Conservation (phyloP, 2,329 filamentous ascomycete species). For the Cytospora paraplurivora region DNA sequence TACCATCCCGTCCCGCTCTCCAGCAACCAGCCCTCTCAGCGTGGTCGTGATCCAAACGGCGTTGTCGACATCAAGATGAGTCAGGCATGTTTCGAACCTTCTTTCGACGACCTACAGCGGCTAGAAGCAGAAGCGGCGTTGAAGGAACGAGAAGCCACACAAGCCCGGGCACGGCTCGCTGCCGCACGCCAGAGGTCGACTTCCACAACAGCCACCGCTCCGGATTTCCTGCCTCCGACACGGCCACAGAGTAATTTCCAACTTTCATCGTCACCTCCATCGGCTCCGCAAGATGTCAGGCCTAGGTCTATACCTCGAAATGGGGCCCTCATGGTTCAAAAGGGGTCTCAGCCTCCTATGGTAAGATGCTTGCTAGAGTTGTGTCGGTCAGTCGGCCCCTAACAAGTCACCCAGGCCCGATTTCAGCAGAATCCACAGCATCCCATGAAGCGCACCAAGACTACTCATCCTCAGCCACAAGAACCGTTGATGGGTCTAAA, state of each 20-base stretch:
- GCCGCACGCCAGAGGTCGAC: slow-evolving; percentile 12
- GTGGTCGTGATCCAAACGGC: slow-evolving; percentile 1
- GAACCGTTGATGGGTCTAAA: slow-evolving; percentile 34
- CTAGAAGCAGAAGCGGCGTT: slow-evolving; percentile 11
- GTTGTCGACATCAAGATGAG: slow-evolving; percentile 17
- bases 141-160: slow-evolving; percentile 9
- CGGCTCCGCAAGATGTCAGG: slow-evolving; percentile 12
- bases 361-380: slow-evolving; percentile 21
- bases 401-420: slow-evolving; percentile 8
- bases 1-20: neutral
- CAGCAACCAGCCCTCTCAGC: slow-evolving; percentile 1
- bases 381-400: neutral
- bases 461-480: slow-evolving; percentile 35
- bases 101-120: slow-evolving; percentile 11
- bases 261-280: slow-evolving; percentile 14
- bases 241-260: slow-evolving; percentile 5
- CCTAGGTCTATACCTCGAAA: slow-evolving; percentile 11
- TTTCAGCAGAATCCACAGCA: slow-evolving; percentile 18
- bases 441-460: slow-evolving; percentile 39
- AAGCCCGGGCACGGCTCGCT: slow-evolving; percentile 3
- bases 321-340: slow-evolving; percentile 15
- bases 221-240: slow-evolving; percentile 7
- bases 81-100: slow-evolving; percentile 10
- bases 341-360: slow-evolving; percentile 14
- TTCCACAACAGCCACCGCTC: slow-evolving; percentile 1